These are phyloP conservation scores for Priceomyces fermenticarens DNA, from an alignment of 805 yeast genomes.

Conservation along the genomic window DNA sequence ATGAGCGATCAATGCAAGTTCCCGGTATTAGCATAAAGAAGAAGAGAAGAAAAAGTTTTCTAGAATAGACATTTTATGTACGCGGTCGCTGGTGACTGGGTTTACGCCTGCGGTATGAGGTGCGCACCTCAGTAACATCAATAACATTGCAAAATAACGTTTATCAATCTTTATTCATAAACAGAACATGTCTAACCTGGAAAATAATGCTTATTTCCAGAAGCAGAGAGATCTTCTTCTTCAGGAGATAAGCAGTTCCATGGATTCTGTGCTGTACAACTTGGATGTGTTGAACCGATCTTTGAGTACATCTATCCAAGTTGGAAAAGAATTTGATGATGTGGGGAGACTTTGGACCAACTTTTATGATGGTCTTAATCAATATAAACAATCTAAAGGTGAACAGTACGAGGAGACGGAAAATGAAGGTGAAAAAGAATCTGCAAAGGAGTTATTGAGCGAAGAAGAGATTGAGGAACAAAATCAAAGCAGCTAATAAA, in stretches of 20 bases:
- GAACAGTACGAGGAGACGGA: slow-evolving; percentile 3
- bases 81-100: neutral
- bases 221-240: slow-evolving; percentile 56
- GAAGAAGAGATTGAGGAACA: slow-evolving; percentile 45
- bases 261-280: slow-evolving; percentile 65
- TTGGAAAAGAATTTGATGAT: slow-evolving; percentile 72
- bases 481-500: too few relatives aligned
- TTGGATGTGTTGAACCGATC: slow-evolving; percentile 66
- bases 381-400: slow-evolving; percentile 10
- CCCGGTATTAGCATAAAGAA: slow-evolving; percentile 15
- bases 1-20: slow-evolving; percentile 21
- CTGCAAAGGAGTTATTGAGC: slow-evolving; percentile 49
- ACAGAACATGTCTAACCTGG: slow-evolving; percentile 1
- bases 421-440: slow-evolving; percentile 20
- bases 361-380: slow-evolving; percentile 55
- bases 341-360: slow-evolving; percentile 69
- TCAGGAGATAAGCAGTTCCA: slow-evolving; percentile 52
- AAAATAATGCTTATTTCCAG: slow-evolving; percentile 41
- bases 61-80: neutral
- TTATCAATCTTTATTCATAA: neutral
- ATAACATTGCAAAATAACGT: neutral
- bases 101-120: neutral
- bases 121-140: neutral
- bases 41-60: neutral
- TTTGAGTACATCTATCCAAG: slow-evolving; percentile 62